phyloP scores from a whole-genome alignment of 345 rosid species.

The Murraya paniculata region DNA sequence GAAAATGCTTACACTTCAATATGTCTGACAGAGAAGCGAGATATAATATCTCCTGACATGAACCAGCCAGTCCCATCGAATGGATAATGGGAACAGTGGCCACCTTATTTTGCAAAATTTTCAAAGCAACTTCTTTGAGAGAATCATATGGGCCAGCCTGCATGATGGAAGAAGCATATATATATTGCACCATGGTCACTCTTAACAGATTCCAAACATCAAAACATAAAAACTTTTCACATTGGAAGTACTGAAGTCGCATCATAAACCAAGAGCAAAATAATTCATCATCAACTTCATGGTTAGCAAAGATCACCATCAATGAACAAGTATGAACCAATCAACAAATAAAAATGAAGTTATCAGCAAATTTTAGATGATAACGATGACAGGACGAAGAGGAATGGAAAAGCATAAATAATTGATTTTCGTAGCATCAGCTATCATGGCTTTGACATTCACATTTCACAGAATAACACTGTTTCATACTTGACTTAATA shows the following conservation, averaged over 20 bases:
- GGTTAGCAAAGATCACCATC: background rate
- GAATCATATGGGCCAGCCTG: conserved; percentile 94
- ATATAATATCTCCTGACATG: conserved; percentile 78
- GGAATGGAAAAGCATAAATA: background rate
- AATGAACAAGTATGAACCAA: background rate
- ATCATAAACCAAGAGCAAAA: background rate
- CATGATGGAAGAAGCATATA: conserved; percentile 18
- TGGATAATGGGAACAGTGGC: conserved; percentile 74
- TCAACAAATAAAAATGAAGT: background rate
- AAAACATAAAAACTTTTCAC: background rate
- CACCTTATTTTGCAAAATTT: conserved; percentile 74
- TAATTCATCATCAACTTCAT: background rate
- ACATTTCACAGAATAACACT: background rate
- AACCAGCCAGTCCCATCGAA: conserved; percentile 54
- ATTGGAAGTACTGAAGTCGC: background rate
- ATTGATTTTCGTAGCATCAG: background rate
- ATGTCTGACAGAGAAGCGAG: conserved; percentile 94
- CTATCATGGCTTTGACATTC: too few species aligned
- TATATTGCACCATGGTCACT: background rate
- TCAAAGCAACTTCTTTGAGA: conserved; percentile 76
- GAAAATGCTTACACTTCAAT: conserved; percentile 66
- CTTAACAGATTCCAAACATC: conserved; percentile 2
- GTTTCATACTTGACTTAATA: background rate
- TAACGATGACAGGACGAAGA: background rate
- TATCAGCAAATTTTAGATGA: background rate